Conservation (phyloP, 768 basidiomycete genomes). For the Thelephora aurantiotincta region DNA sequence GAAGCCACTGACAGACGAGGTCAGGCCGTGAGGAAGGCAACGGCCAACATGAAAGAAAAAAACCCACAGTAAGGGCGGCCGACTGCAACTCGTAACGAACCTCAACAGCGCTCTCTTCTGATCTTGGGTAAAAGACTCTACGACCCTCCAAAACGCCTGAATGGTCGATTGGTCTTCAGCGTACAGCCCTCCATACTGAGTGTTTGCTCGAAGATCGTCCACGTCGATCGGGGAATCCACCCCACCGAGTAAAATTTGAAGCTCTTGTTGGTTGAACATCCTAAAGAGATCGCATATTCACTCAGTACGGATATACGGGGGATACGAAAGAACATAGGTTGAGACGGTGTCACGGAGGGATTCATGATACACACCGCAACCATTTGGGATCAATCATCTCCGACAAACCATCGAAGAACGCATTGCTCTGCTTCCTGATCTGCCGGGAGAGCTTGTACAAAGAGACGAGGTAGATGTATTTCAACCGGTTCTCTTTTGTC, state of each 20-base stretch:
- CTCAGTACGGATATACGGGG: neutral
- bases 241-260: conserved; percentile 84
- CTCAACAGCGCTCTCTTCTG: conserved; percentile 66
- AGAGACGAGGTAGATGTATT: conserved; percentile 82
- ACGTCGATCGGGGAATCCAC: conserved; percentile 77
- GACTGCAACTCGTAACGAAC: conserved; percentile 88
- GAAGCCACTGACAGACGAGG: no score
- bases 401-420: conserved; percentile 85
- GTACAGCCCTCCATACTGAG: conserved; percentile 74
- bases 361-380: conserved; percentile 41
- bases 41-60: neutral
- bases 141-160: conserved; percentile 74
- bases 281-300: conserved; percentile 20
- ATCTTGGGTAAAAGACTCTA: conserved; percentile 66
- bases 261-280: conserved; percentile 96
- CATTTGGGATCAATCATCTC: conserved; percentile 89
- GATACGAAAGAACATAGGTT: neutral
- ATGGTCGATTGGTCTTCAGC: conserved; percentile 61
- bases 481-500: conserved; percentile 77
- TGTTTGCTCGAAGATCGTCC: conserved; percentile 63
- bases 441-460: conserved; percentile 83
- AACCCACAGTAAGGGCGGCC: conserved; percentile 73
- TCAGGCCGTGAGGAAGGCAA: neutral
- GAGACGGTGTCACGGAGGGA: neutral
- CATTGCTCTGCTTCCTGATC: conserved; percentile 70